Evolutionary conservation across 495 filamentous ascomycete genomes (phyloP), one percentile per base, ranked within the genome.

Genomic region (Tuber melanosporum): DNA sequence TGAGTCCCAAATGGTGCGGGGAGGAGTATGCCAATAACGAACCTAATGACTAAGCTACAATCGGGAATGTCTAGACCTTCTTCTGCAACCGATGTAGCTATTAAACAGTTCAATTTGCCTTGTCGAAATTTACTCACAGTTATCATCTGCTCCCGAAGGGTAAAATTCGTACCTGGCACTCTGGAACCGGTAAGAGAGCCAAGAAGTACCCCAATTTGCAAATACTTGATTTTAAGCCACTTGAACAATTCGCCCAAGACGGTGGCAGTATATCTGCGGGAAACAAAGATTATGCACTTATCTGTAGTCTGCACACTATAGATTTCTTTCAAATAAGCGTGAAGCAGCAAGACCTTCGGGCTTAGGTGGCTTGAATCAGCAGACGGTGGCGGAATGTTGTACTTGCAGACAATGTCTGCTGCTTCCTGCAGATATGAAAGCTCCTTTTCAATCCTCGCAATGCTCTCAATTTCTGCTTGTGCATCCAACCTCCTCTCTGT

Each of bases 21-120:
- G 57, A 17, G 17, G 36, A 15, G 0, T 41, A 41, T 41, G 26
- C 57, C 26, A 57, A 77, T 62, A 12, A 77, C 76, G 75, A 73
- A 87, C 86, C 91, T 88, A 72, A 99, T 89, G 39, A 99, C 89
- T 20, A 96, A 84, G 79, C 97, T 98, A 87, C 95, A 99, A 79
- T 97, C 93, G 0, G 95, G 94, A 70, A 98, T 94, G 85, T 99
- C 95, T 46, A 99, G 89, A 8, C 95, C 95, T 84, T 99, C 95
- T 84, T 99, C 95, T 3, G 92, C 95, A 6, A 98, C 92, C 1
- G 93, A 94, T 6, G 95, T 98, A 49, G 94, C 91, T 83, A 98
- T 91, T 72, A 99, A 86, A 81, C 95, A 98, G 82, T 98, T 98
- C 20, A 97, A 76, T 22, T 91, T 89, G 36, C 94, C 93, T 71